Base-by-base conservation (phyloP, 148 eudicot species). In the Heliosperma pusillum region DNA sequence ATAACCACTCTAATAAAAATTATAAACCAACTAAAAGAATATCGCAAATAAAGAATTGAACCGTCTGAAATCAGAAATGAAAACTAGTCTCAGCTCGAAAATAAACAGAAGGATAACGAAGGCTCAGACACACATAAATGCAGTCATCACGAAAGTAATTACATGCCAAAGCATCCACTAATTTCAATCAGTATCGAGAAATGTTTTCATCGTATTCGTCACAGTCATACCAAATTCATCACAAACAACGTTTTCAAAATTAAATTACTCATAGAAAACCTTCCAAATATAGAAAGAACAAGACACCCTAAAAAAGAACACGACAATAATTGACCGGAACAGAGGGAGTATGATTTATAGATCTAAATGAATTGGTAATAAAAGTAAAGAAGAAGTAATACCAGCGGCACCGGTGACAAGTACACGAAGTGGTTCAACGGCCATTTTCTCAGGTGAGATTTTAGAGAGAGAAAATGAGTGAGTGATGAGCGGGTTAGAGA, bases 331-430 rank as follows among this genome's bases (percentile, higher is more conserved):
- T n/a, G n/a, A n/a, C n/a, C n/a, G n/a, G n/a, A n/a, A 36, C 42
- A 10, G 42, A 36, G 5, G 36, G 36, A 33, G 36, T 33, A 33
- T 1, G 5, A 1, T 29, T 50, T 50, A 50, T 11, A 50, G 55
- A 50, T 50, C 19, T 50, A 50, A 50, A 50, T 50, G 55, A 50
- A 50, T 50, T n/a, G 26, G 25, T 7, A 40, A 5, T 6, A 30
- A 64, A 42, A 74, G 12, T 58, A 8, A 47, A 29, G 66, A 60
- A 74, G n/a, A 59, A 27, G 17, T 2, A 5, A 71, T 84, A 93
- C 98, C 98, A 22, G 95, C 95, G 27, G 95, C 92, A 42, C 95
- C 92, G 67, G 95, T 88, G 81, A 90, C 95, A 10, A 90, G 95
- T 24, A 90, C 90, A 69, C 95, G 84, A 63, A 87, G 81, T 72